phyloP scores from a whole-genome alignment of 257 asterid genomes.

The Solanum paucissectum region DNA sequence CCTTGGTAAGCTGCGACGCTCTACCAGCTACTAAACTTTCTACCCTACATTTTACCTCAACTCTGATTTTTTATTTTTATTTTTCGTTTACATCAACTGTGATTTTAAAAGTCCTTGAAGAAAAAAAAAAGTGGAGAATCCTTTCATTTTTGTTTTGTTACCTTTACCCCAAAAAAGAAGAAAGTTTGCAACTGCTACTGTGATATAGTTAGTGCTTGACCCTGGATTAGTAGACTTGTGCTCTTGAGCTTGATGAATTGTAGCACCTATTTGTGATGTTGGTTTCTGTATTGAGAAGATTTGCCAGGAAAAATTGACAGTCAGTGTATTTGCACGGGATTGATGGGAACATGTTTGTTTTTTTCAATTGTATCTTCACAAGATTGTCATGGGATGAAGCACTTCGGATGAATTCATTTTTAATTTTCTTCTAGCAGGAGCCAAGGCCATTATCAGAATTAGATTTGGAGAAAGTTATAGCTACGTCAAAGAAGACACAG shows the following conservation, averaged over 20 bases:
- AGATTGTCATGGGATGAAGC: neutral
- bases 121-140: too few relatives aligned
- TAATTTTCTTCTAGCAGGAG: slow-evolving; percentile 12
- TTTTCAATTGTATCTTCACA: neutral
- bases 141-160: neutral
- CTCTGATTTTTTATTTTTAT: neutral
- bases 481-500: slow-evolving; percentile 48
- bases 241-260: neutral
- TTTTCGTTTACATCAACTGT: too few relatives aligned
- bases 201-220: neutral
- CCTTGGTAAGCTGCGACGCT: neutral
- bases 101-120: too few relatives aligned
- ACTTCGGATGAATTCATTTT: neutral
- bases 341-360: neutral
- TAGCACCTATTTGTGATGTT: neutral
- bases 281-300: neutral
- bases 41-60: neutral
- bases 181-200: neutral
- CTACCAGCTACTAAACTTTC: neutral
- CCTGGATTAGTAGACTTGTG: neutral
- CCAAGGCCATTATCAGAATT: slow-evolving; percentile 53
- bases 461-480: slow-evolving; percentile 61
- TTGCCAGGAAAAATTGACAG: neutral
- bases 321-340: neutral
- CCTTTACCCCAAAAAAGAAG: neutral